Evolutionary conservation across 2,329 filamentous ascomycete genomes (phyloP).

Genomic region (Beauveria sp.): DNA sequence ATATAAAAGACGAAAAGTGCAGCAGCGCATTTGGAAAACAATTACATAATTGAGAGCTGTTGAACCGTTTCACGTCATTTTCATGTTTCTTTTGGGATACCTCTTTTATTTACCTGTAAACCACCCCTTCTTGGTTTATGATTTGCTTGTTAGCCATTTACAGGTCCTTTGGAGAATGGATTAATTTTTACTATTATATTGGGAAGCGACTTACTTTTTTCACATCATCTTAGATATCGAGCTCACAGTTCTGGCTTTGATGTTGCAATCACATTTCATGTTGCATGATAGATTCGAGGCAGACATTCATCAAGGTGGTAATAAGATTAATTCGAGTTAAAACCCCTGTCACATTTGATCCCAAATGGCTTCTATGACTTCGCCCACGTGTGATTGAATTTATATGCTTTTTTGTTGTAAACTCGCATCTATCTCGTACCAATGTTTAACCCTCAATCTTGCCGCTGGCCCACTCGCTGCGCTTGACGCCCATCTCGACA

Average conservation of each 20-base stretch:
- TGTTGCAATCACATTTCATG: conserved; percentile 7
- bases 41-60: background rate
- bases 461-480: conserved; percentile 73
- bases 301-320: conserved; percentile 2
- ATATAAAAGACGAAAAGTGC: background rate
- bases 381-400: too few relatives aligned
- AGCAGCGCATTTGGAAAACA: background rate
- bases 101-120: conserved; percentile 4
- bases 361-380: too few relatives aligned
- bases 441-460: conserved; percentile 37
- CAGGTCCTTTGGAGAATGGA: conserved; percentile 7
- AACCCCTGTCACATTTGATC: background rate
- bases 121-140: conserved; percentile 4
- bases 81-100: conserved; percentile 8
- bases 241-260: background rate
- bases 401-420: too few relatives aligned
- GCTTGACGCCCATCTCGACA: conserved; percentile 88
- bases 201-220: conserved; percentile 9
- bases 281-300: conserved; percentile 10
- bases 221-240: background rate
- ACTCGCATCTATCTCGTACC: background rate
- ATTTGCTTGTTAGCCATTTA: background rate
- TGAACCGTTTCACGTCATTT: background rate
- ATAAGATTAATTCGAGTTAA: background rate
- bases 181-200: conserved; percentile 5